Evolutionary conservation across 2,329 filamentous ascomycete genomes (phyloP).

Genomic region (Phyllosticta ampelicida): DNA sequence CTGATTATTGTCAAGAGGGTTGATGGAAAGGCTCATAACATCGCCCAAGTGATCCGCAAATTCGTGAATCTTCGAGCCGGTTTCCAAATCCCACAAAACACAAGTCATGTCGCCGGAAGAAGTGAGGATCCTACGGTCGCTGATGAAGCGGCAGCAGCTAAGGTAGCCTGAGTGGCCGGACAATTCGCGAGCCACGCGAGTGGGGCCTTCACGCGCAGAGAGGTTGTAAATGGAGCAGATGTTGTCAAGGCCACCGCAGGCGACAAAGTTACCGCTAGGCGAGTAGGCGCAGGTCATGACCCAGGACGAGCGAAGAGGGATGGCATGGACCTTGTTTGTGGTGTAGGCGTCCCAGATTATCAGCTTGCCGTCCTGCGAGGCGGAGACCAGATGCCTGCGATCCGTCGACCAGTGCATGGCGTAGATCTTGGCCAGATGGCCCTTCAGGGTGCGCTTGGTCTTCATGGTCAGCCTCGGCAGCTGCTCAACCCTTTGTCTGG

Average conservation of each 20-base stretch:
- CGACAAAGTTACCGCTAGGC: conserved; percentile 95
- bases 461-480: conserved; percentile 95
- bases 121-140: conserved; percentile 93
- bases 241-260: conserved; percentile 96
- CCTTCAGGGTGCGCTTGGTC: conserved; percentile 91
- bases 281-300: conserved; percentile 99
- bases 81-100: conserved; percentile 99
- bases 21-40: conserved; percentile 99
- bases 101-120: conserved; percentile 99
- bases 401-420: conserved; percentile 99
- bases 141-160: conserved; percentile 97
- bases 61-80: conserved; percentile 91
- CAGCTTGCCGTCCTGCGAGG: conserved; percentile 96
- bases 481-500: conserved; percentile 82
- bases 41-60: conserved; percentile 97
- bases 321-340: conserved; percentile 98
- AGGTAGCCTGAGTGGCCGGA: conserved; percentile 96
- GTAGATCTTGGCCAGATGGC: conserved; percentile 98
- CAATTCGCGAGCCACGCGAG: conserved; percentile 86
- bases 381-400: conserved; percentile 89
- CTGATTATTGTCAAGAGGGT: conserved; percentile 97
- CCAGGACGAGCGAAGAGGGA: conserved; percentile 94
- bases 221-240: conserved; percentile 99
- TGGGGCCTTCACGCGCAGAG: conserved; percentile 92
- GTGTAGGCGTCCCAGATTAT: conserved; percentile 99